Evolutionary conservation across 2,329 filamentous ascomycete genomes (phyloP).

Genomic region (Stromatinia cepivora): DNA sequence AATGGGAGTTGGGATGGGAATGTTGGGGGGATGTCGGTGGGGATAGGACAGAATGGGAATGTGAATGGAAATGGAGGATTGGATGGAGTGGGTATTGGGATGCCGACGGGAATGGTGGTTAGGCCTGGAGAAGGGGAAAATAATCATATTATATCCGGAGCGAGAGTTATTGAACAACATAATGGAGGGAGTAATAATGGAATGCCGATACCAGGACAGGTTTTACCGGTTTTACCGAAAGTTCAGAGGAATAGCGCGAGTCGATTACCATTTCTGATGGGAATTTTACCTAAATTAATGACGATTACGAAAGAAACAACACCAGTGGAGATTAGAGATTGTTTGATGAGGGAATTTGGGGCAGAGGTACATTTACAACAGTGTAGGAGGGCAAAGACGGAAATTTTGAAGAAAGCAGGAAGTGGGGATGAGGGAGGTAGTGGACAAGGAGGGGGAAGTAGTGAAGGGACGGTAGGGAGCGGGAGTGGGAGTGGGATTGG

Average conservation of each 20-base stretch:
- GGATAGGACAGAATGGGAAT: constrained; percentile 12
- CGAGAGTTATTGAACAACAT: constrained; percentile 36
- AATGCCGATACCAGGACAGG: constrained; percentile 26
- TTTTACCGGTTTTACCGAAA: constrained; percentile 37
- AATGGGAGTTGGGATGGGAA: constrained; percentile 7
- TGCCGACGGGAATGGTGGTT: constrained; percentile 4
- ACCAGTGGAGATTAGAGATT: constrained; percentile 59
- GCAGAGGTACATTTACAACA: constrained; percentile 41
- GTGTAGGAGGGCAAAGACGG: constrained; percentile 40
- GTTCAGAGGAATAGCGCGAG: constrained; percentile 40
- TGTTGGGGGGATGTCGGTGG: constrained; percentile 9
- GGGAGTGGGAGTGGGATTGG: neutral
- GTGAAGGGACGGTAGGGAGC: constrained; percentile 1
- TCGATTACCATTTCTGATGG: constrained; percentile 56
- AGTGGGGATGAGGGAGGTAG: constrained; percentile 21
- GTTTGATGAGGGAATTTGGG: constrained; percentile 47
- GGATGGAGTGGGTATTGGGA: constrained; percentile 17
- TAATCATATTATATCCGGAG: constrained; percentile 18
- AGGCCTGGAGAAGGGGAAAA: constrained; percentile 16
- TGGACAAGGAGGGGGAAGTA: constrained; percentile 1
- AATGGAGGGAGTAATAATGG: constrained; percentile 38
- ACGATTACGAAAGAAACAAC: constrained; percentile 58
- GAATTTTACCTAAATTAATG: constrained; percentile 61
- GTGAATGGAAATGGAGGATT: constrained; percentile 22
- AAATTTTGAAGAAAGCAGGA: constrained; percentile 38